A percentile compares a stretch with the other conserved stretches of the same genome.
Conservation (phyloP, 176 grass and related monocot species). For the Hsuehochloa calcarea region DNA sequence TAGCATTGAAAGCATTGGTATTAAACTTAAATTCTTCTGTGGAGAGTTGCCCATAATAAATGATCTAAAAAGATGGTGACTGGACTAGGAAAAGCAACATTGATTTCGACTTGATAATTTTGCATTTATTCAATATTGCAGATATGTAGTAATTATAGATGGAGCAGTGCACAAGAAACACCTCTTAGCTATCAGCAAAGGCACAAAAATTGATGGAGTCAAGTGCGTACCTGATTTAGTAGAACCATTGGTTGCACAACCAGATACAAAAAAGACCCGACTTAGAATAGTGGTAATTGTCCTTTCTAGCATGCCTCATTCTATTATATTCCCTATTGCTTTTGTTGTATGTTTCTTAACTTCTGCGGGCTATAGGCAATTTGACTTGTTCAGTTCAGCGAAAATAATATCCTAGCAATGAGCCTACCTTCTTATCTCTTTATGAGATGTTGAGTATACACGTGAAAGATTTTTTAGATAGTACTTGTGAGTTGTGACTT, state of each 20-base stretch:
- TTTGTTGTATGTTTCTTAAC: background rate
- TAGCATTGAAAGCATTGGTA: background rate
- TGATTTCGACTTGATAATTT: constrained; percentile 23
- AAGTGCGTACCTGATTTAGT: constrained; percentile 87
- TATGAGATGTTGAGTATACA: background rate
- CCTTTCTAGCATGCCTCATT: constrained; percentile 11
- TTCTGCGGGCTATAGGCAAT: background rate
- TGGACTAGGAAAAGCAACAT: background rate
- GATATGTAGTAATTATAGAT: constrained; percentile 87
- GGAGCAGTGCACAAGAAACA: constrained; percentile 69
- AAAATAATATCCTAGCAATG: background rate
- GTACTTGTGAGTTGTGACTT: background rate
- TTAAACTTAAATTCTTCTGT: background rate
- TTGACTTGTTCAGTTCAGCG: background rate
- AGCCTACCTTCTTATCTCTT: background rate
- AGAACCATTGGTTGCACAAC: constrained; percentile 57
- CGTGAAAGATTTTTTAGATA: background rate
- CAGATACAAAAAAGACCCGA: constrained; percentile 61
- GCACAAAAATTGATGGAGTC: constrained; percentile 73
- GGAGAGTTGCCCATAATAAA: background rate
- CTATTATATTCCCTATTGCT: constrained; percentile 13
- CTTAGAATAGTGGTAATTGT: constrained; percentile 82
- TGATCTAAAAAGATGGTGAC: background rate
- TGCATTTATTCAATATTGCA: constrained; percentile 43
- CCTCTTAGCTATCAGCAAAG: constrained; percentile 78